phyloP scores from a whole-genome alignment of 140 eudicot species.

The Anethum foeniculum region DNA sequence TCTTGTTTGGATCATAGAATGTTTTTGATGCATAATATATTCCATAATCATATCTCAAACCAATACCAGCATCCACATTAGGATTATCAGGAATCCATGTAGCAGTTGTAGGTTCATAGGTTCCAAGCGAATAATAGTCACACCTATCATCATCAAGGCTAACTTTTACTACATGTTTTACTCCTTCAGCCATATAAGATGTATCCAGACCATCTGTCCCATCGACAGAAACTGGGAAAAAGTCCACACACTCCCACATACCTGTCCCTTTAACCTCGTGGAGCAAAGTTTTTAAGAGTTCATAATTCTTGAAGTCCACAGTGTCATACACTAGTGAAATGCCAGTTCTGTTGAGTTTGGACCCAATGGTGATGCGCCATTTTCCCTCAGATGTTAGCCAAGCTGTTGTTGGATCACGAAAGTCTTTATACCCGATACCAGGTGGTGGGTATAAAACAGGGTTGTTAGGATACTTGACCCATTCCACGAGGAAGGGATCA shows the following conservation, averaged over 20 bases:
- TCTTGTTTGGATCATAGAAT: conserved; percentile 62
- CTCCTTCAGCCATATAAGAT: conserved; percentile 41
- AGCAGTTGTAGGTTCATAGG: conserved; percentile 39
- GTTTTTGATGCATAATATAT: conserved; percentile 81
- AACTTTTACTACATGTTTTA: conserved; percentile 64
- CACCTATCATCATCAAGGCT: conserved; percentile 72
- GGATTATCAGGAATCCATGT: conserved; percentile 69
- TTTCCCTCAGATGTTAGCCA: conserved; percentile 67
- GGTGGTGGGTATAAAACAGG: conserved; percentile 77
- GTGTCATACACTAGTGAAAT: conserved; percentile 72
- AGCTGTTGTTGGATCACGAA: conserved; percentile 88
- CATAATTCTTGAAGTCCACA: conserved; percentile 44
- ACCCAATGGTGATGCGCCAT: conserved; percentile 76
- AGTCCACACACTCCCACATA: conserved; percentile 93
- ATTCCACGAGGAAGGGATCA: conserved; percentile 46
- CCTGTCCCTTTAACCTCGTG: conserved; percentile 75
- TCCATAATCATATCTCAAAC: conserved; percentile 73
- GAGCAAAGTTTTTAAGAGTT: conserved; percentile 36
- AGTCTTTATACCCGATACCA: conserved; percentile 43
- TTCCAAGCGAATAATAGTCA: conserved; percentile 71
- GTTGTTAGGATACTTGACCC: conserved; percentile 66
- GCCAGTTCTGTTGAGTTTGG: conserved; percentile 63
- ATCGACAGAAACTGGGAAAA: conserved; percentile 56
- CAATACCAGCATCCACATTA: conserved; percentile 58
- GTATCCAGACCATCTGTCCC: conserved; percentile 57